These are phyloP conservation scores for Arxiozyma slooffiae DNA, from an alignment of 1,139 yeast genomes.

Conservation along the genomic window DNA sequence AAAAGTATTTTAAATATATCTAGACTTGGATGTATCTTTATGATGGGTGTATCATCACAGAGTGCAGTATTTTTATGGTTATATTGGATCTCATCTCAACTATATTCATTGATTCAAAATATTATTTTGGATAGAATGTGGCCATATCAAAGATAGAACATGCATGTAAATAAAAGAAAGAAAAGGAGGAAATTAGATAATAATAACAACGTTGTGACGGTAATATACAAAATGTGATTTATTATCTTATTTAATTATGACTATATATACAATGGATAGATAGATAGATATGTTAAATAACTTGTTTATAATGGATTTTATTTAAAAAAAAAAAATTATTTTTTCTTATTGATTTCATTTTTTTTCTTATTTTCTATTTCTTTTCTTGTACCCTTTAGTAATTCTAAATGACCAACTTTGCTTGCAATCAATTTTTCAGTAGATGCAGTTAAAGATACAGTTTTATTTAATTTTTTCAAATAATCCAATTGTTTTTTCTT, in stretches of 20 bases:
- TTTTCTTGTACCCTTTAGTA: constrained; percentile 86
- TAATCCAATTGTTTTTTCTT: constrained; percentile 46
- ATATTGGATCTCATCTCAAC: constrained; percentile 82
- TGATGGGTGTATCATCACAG: constrained; percentile 77
- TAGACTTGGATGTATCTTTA: constrained; percentile 62
- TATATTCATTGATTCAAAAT: constrained; percentile 67
- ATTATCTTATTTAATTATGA: background rate
- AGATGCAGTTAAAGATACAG: constrained; percentile 49
- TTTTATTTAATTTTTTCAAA: constrained; percentile 54
- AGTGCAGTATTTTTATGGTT: constrained; percentile 74
- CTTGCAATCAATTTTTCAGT: constrained; percentile 83
- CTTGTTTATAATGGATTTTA: background rate
- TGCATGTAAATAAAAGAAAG: constrained; percentile 3
- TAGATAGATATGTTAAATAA: background rate
- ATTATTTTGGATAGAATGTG: constrained; percentile 55
- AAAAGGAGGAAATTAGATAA: background rate
- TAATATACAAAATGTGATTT: background rate
- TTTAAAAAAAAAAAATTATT: constrained; percentile 1
- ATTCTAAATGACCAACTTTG: constrained; percentile 90
- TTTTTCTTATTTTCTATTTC: constrained; percentile 46
- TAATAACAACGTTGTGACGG: background rate
- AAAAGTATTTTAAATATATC: constrained; percentile 48
- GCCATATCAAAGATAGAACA: constrained; percentile 35
- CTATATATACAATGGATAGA: background rate
- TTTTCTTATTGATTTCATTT: constrained; percentile 23